Conservation (phyloP, 306 rosid genomes). For the Quillaja saponaria region DNA sequence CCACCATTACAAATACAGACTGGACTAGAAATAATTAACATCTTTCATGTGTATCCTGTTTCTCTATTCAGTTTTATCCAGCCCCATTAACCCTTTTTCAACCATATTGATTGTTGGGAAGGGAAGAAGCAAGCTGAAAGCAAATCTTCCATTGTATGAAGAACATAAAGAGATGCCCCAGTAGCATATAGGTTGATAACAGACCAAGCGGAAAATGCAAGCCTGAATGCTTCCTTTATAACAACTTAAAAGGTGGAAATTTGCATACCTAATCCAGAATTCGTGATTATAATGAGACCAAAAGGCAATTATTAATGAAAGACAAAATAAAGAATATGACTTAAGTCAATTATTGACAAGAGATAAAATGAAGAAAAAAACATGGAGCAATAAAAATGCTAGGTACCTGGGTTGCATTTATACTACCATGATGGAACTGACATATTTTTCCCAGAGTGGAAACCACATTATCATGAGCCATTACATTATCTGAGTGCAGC, state of each 20-base stretch:
- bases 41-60: too few species aligned
- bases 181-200: not conserved
- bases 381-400: conserved; percentile 9
- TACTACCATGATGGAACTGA: conserved; percentile 82
- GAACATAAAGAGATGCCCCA: conserved; percentile 2
- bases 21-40: not conserved
- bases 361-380: conserved; percentile 1
- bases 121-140: conserved; percentile 2
- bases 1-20: conserved; percentile 17
- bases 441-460: conserved; percentile 95
- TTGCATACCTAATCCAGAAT: not conserved
- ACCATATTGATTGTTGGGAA: conserved; percentile 69
- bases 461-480: conserved; percentile 98
- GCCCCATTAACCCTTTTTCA: conserved; percentile 68
- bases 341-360: not conserved
- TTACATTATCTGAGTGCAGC: conserved; percentile 62
- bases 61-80: too few species aligned
- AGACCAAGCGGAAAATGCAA: not conserved
- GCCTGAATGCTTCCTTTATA: not conserved
- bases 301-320: not conserved
- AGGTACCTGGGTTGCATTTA: conserved; percentile 87
- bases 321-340: too few species aligned
- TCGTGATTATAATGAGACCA: conserved; percentile 3
- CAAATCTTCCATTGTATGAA: not conserved
- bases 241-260: too few species aligned